Evolutionary conservation across 2,329 filamentous ascomycete genomes (phyloP).

Genomic region (Aureobasidium melanogenum): DNA sequence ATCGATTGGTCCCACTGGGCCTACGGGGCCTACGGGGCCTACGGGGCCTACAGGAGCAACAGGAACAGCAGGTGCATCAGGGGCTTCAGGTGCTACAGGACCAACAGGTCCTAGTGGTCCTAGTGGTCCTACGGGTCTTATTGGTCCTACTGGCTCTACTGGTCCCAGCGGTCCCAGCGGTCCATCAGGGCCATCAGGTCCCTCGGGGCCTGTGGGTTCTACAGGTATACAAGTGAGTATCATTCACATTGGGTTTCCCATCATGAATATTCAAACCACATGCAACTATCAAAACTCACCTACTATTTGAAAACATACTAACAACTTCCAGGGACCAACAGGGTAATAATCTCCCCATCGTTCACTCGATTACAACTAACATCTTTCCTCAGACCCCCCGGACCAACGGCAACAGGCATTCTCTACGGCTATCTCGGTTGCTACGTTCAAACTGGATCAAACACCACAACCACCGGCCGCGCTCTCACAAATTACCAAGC

Average conservation of each 20-base stretch:
- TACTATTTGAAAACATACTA: background rate
- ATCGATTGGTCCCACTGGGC: background rate
- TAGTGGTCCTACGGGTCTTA: slow-evolving; percentile 2
- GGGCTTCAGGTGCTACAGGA: background rate
- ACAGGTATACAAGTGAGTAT: slow-evolving; percentile 4
- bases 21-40: background rate
- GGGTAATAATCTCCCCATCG: background rate
- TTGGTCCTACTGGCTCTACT: background rate
- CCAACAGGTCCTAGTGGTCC: slow-evolving; percentile 13
- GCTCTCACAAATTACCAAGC: slow-evolving; percentile 18
- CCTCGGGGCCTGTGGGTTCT: background rate
- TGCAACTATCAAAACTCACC: too few species aligned
- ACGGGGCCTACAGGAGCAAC: background rate
- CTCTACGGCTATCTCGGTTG: slow-evolving; percentile 23
- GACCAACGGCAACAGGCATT: slow-evolving; percentile 12
- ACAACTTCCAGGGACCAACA: background rate
- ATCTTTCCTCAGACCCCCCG: background rate
- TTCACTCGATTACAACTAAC: background rate
- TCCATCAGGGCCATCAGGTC: slow-evolving; percentile 5
- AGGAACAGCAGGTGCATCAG: background rate
- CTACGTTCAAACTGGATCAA: slow-evolving; percentile 21
- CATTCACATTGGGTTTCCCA: too few species aligned
- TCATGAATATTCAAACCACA: too few species aligned
- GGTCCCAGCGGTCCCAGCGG: slow-evolving; percentile 11
- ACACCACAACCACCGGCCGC: slow-evolving; percentile 17